Evolutionary conservation across 1,139 yeast species (phyloP).

Genomic region (Suhomyces ambrosiae): DNA sequence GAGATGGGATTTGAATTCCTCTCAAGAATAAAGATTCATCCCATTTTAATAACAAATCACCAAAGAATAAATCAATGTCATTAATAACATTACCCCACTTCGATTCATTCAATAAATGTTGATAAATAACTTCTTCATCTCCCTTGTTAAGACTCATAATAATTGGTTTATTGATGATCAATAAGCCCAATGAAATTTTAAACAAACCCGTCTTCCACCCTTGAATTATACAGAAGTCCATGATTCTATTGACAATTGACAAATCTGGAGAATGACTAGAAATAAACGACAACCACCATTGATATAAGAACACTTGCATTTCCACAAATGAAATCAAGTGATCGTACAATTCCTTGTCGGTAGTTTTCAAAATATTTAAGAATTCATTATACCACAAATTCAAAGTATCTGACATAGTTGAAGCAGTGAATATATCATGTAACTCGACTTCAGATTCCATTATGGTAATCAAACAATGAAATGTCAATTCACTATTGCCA

Average conservation of each 20-base stretch:
- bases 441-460: conserved; percentile 64
- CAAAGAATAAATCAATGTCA: conserved; percentile 49
- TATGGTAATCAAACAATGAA: conserved; percentile 57
- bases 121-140: conserved; percentile 64
- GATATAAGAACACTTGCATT: conserved; percentile 50
- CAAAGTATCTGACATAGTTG: conserved; percentile 59
- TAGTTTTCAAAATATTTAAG: conserved; percentile 40
- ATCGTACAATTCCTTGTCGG: conserved; percentile 44
- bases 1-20: neutral
- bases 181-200: conserved; percentile 59
- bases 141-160: conserved; percentile 48
- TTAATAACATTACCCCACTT: conserved; percentile 55
- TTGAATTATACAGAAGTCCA: conserved; percentile 61
- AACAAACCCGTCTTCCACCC: conserved; percentile 68
- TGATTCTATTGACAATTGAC: conserved; percentile 50
- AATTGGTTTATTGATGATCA: conserved; percentile 54
- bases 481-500: conserved; percentile 48
- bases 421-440: conserved; percentile 56
- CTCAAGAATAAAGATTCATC: conserved; percentile 33
- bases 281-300: conserved; percentile 70
- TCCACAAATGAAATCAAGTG: conserved; percentile 51
- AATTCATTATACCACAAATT: conserved; percentile 58
- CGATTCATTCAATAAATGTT: conserved; percentile 59
- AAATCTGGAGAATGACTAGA: conserved; percentile 63
- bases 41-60: conserved; percentile 41